Percentiles rank a stretch among this genome's conserved stretches.
Conservation (phyloP, 805 yeast genomes). For the Candida succiphila region DNA sequence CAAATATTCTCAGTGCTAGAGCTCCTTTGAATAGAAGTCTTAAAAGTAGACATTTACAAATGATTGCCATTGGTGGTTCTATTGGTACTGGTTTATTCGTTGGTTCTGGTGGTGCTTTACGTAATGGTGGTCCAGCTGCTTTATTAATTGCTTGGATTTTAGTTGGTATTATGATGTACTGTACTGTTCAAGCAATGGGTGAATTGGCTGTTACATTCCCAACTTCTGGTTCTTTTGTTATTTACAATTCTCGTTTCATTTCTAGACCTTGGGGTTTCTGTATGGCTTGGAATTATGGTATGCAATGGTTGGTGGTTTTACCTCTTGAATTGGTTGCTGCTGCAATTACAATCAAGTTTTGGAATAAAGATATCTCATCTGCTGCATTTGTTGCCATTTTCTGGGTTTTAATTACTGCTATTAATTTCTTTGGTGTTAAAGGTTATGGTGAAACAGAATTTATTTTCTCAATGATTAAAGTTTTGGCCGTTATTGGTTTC, state of each 20-base stretch:
- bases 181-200: constrained; percentile 56
- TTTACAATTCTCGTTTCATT: constrained; percentile 49
- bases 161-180: constrained; percentile 50
- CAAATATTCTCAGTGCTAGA: constrained; percentile 35
- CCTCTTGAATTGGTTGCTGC: constrained; percentile 50
- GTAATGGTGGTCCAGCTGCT: constrained; percentile 68
- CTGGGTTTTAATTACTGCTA: constrained; percentile 35
- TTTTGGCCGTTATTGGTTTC: constrained; percentile 50
- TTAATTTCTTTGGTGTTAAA: constrained; percentile 52
- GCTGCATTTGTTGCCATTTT: constrained; percentile 51
- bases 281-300: constrained; percentile 48
- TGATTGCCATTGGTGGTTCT: constrained; percentile 79
- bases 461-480: constrained; percentile 42
- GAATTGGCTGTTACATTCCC: constrained; percentile 57
- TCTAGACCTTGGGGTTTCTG: constrained; percentile 54
- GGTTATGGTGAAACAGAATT: constrained; percentile 69
- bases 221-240: constrained; percentile 53
- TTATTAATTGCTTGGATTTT: constrained; percentile 50
- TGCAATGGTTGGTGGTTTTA: constrained; percentile 44
- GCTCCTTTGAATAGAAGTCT: constrained; percentile 42
- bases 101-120: constrained; percentile 55
- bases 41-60: constrained; percentile 58
- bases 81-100: constrained; percentile 81
- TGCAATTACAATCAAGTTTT: constrained; percentile 38
- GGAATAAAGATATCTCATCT: constrained; percentile 34